Evolutionary conservation across 148 eudicot genomes (phyloP), one percentile per base, ranked within the genome.

Genomic region (Spergularia bocconei): DNA sequence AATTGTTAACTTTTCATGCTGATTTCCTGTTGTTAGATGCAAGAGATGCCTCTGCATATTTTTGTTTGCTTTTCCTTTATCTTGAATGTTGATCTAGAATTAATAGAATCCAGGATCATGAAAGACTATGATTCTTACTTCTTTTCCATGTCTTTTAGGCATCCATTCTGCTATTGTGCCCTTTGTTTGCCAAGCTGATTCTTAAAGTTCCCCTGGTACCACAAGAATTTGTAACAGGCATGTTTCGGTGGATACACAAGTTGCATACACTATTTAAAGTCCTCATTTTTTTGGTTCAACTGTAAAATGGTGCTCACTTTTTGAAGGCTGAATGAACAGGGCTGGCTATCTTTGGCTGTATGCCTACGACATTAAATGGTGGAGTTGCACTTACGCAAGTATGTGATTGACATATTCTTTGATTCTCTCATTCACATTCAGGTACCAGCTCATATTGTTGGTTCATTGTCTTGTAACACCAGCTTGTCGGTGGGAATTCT

Each of bases 371-470:
- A 51, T 63, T 84, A 79, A 78, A 82, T 66, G 83, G 84, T 55
- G 86, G 84, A 75, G 84, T 84, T 10, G 86, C 86, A 21, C 86
- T 84, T 72, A 81, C 84, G 21, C 86, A 84, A 75, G 86, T 84
- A 84, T 71, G 69, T 57, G 33, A 67, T 53, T 72, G 8, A 60
- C 60, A 48, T 56, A 29, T 47, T 44, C 52, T 72, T 70, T 55
- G 41, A 47, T 57, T 51, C 52, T 14, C 6, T 51, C 33, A 71
- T 5, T 15, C n/a, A 20, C 69, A 58, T 57, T 71, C 59, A 19
- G 62, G 21, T 65, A 25, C 47, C 53, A 20, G 62, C 29, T 13
- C 53, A 25, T 51, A 7, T 44, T 63, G 21, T 75, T 65, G 38
- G 54, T 44, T 72, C 75, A 20, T 17, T 48, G 7, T 75, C 73